Evolutionary conservation across 495 filamentous ascomycete genomes (phyloP).

Genomic region (Xylaria palmicola): DNA sequence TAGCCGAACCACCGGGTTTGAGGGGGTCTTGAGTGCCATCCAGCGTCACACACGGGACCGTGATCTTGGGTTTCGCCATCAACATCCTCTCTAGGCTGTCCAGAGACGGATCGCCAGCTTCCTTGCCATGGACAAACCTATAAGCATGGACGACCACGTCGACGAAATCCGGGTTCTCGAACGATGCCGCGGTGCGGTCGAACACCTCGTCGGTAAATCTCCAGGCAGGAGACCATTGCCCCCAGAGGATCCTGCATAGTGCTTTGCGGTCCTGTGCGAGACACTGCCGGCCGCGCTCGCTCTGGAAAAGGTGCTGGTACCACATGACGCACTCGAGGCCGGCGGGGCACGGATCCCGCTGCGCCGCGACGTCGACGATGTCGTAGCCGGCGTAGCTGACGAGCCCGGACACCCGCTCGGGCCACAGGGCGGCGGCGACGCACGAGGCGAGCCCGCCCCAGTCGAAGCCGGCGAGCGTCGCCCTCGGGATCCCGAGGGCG

Average conservation of each 20-base stretch:
- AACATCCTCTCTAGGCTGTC: background rate
- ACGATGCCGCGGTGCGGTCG: conserved; percentile 7
- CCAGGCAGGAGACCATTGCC: conserved; percentile 13
- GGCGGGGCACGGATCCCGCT: background rate
- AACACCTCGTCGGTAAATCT: conserved; percentile 7
- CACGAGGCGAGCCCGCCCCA: conserved; percentile 16
- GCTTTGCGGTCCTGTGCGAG: conserved; percentile 9
- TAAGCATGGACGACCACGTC: conserved; percentile 12
- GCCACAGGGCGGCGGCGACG: conserved; percentile 17
- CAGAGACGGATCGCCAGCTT: conserved; percentile 6
- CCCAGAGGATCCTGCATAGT: conserved; percentile 12
- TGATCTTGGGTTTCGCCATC: conserved; percentile 7
- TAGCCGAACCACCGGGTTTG: conserved; percentile 5
- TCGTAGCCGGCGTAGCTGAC: conserved; percentile 14
- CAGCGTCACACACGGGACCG: conserved; percentile 16
- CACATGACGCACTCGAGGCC: conserved; percentile 11
- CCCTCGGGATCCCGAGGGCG: conserved; percentile 46
- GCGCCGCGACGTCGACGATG: conserved; percentile 1
- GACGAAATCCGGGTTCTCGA: conserved; percentile 19
- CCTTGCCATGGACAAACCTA: conserved; percentile 9
- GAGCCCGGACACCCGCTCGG: conserved; percentile 10
- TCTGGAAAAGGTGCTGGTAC: conserved; percentile 19
- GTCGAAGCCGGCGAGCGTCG: conserved; percentile 27
- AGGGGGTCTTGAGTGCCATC: conserved; percentile 9
- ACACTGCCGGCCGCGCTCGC: conserved; percentile 10